Conservation (phyloP, 2,329 filamentous ascomycete genomes). For the Arachnomyces sp. region DNA sequence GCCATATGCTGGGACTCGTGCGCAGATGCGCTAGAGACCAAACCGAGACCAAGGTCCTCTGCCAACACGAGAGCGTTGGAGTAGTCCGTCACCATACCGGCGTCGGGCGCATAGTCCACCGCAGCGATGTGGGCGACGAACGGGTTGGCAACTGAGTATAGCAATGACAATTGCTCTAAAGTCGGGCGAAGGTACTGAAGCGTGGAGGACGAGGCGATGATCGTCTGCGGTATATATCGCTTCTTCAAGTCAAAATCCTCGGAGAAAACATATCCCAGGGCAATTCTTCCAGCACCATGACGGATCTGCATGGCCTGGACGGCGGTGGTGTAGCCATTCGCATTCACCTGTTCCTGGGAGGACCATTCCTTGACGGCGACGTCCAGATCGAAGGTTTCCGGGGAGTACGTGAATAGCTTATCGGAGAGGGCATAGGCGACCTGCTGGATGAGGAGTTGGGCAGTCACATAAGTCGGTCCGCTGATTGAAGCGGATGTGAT, state of each 20-base stretch:
- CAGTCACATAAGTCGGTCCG: constrained; percentile 87
- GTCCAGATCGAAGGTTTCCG: constrained; percentile 87
- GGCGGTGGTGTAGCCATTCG: constrained; percentile 68
- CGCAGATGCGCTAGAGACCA: constrained; percentile 75
- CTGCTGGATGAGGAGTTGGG: constrained; percentile 90
- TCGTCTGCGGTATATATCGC: constrained; percentile 81
- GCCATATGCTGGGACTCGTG: constrained; percentile 96
- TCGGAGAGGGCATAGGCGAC: constrained; percentile 91
- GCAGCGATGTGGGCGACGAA: constrained; percentile 89
- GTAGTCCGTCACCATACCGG: constrained; percentile 80
- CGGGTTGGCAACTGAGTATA: constrained; percentile 86
- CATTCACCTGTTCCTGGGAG: constrained; percentile 61
- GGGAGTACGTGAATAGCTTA: constrained; percentile 95
- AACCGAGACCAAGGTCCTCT: constrained; percentile 80
- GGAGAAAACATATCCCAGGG: constrained; percentile 94
- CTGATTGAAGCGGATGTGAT: constrained; percentile 39
- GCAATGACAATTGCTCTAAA: constrained; percentile 81
- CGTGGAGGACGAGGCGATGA: constrained; percentile 77
- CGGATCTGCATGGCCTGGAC: constrained; percentile 79
- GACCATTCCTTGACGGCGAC: constrained; percentile 73
- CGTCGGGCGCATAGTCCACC: constrained; percentile 66
- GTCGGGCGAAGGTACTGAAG: constrained; percentile 71
- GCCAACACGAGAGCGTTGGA: constrained; percentile 67
- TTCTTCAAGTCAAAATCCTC: constrained; percentile 90
- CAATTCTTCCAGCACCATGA: constrained; percentile 79